Evolutionary conservation across 345 rosid genomes (phyloP), one percentile per base, ranked within the genome.

Genomic region (Gossypium ekmanianum): DNA sequence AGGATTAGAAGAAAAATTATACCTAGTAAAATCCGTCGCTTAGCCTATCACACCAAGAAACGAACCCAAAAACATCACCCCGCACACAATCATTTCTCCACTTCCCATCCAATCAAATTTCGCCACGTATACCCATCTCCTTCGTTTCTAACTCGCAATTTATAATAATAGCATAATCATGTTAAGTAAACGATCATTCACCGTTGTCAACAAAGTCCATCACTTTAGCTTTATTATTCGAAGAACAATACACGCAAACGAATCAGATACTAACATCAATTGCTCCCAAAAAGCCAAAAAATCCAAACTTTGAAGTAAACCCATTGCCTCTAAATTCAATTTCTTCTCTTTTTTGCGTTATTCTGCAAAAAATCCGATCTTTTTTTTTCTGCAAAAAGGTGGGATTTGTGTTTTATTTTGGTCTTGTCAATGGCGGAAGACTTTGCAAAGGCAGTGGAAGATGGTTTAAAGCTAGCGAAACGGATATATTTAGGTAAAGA

Each of bases 401-500:
- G 59, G 20, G 24, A 8, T n/a, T 55, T 57, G n/a, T 7, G 4
- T 3, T 20, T 22, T 10, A 39, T 22, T 58, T 52, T 27, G 12
- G 41, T 72, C 68, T 63, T 39, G 50, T 12, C 69, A 44, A 91
- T 90, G 94, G 93, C 93, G 63, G 92, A 89, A 71, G 97, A 90
- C 29, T 95, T 95, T 75, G 81, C 82, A 3, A 88, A 64, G 67
- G 87, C 93, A 29, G 98, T 93, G 26, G 98, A 93, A 65, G 96
- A 93, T 71, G 99, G 99, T 11, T 79, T 95, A 39, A 88, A 84
- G 73, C 92, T 95, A 3, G 79, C 99, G 2, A 90, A 84, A 81
- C 89, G 99, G 29, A 72, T 93, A 17, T 88, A 89, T 86, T 81
- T 83, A 75, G 98, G 99, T 3, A 93, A 91, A 72, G 98, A 95